phyloP scores from a whole-genome alignment of 1,284 basidiomycete species.

The Ceratobasidium papillatum region DNA sequence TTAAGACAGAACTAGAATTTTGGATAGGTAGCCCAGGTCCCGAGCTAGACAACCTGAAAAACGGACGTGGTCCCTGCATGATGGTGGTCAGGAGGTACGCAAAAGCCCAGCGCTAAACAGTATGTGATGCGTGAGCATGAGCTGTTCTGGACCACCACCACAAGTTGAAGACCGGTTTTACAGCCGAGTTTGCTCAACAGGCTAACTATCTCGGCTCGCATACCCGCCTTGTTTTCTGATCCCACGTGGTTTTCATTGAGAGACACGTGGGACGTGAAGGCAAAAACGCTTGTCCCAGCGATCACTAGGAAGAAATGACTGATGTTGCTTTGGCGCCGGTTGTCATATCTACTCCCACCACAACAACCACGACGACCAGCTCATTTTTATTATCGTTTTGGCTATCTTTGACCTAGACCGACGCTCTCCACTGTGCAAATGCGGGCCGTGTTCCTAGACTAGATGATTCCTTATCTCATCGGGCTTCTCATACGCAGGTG shows the following conservation, averaged over 20 bases:
- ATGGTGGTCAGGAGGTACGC: slow-evolving; percentile 4
- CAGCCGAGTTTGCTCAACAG: not conserved
- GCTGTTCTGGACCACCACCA: slow-evolving; percentile 14
- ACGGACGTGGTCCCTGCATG: slow-evolving; percentile 29
- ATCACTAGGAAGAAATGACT: slow-evolving; percentile 1
- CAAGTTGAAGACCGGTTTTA: not conserved
- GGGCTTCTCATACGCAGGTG: not conserved
- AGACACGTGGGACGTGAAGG: slow-evolving; percentile 27
- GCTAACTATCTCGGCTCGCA: not conserved
- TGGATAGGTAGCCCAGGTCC: slow-evolving; percentile 18
- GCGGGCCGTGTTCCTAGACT: slow-evolving; percentile 30
- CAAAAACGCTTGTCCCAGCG: slow-evolving; percentile 21
- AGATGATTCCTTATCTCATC: slow-evolving; percentile 29
- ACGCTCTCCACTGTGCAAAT: slow-evolving; percentile 17
- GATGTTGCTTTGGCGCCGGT: slow-evolving; percentile 38
- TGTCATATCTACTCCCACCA: slow-evolving; percentile 37
- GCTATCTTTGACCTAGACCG: slow-evolving; percentile 37
- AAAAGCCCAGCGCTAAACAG: slow-evolving; percentile 5
- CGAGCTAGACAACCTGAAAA: slow-evolving; percentile 17
- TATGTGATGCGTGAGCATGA: not conserved
- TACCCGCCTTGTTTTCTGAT: not conserved
- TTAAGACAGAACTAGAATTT: slow-evolving; percentile 1
- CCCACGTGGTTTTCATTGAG: slow-evolving; percentile 40
- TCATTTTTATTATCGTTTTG: slow-evolving; percentile 21
- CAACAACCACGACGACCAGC: slow-evolving; percentile 25